Evolutionary conservation across 345 rosid genomes (phyloP).

Genomic region (Isatis tinctoria): DNA sequence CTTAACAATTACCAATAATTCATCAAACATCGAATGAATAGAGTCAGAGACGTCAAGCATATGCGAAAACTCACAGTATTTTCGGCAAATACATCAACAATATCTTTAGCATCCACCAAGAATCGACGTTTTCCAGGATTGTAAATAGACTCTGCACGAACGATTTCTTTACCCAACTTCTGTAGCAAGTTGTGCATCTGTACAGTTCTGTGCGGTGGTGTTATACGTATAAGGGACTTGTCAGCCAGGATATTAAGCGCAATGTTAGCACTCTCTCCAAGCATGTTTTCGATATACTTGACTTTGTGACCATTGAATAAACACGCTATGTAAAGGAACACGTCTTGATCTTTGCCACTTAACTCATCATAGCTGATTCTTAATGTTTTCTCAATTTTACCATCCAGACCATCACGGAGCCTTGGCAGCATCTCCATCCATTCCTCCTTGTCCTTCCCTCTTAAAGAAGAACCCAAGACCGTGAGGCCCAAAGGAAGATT

Average conservation of each 20-base stretch:
- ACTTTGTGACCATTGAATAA: neutral
- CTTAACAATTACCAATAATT: neutral
- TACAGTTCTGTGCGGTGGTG: neutral
- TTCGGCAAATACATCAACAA: neutral
- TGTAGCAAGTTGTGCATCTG: slow-evolving; percentile 29
- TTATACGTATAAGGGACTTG: slow-evolving; percentile 24
- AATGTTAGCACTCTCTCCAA: neutral
- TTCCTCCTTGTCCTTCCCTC: neutral
- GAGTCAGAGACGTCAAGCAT: no score
- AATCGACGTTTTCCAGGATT: slow-evolving; percentile 19
- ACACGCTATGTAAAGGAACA: neutral
- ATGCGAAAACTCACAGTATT: neutral
- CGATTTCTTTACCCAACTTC: slow-evolving; percentile 25
- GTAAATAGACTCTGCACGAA: slow-evolving; percentile 11
- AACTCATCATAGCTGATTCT: neutral
- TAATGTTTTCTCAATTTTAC: neutral
- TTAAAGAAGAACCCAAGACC: neutral
- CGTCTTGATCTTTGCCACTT: neutral
- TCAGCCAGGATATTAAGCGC: neutral
- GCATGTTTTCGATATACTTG: neutral
- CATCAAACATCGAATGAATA: no score
- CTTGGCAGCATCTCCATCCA: slow-evolving; percentile 1
- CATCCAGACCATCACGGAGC: neutral
- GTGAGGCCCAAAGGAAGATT: neutral
- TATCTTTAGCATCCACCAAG: slow-evolving; percentile 14